Evolutionary conservation across 441 rosid genomes (phyloP).

Genomic region (California macrophylla): DNA sequence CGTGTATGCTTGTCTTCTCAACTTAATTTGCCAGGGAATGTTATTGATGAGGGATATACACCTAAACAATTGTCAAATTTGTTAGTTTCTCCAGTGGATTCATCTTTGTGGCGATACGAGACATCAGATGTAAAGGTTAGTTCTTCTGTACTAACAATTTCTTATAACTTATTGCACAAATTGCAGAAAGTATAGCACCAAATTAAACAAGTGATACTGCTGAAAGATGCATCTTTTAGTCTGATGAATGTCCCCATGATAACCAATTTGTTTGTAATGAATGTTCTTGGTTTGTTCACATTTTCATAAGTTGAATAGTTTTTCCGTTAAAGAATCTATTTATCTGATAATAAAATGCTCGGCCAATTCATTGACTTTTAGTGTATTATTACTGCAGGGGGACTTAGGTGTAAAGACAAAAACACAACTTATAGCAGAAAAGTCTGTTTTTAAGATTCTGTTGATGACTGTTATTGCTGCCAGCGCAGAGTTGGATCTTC

Average conservation of each 20-base stretch:
- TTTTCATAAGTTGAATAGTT: not conserved
- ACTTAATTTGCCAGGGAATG: slow-evolving; percentile 86
- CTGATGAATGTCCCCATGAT: not conserved
- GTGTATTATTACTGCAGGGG: slow-evolving; percentile 42
- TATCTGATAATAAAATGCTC: not conserved
- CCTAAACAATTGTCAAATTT: slow-evolving; percentile 47
- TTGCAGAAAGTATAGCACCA: slow-evolving; percentile 1
- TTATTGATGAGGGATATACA: slow-evolving; percentile 60
- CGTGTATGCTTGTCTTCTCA: slow-evolving; percentile 86
- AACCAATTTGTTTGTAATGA: not conserved
- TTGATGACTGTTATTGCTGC: slow-evolving; percentile 76
- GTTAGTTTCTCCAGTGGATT: slow-evolving; percentile 59
- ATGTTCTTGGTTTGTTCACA: not conserved
- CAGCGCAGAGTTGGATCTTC: slow-evolving; percentile 72
- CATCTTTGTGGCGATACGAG: slow-evolving; percentile 67
- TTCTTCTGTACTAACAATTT: slow-evolving; percentile 1
- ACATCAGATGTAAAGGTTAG: slow-evolving; percentile 69
- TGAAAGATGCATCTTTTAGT: not conserved
- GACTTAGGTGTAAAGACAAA: slow-evolving; percentile 96
- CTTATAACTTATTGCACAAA: not conserved
- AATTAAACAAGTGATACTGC: not conserved
- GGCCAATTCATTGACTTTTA: slow-evolving; percentile 4
- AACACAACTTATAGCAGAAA: slow-evolving; percentile 96
- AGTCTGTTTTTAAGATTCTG: slow-evolving; percentile 86
- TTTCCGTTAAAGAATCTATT: not conserved